Base-by-base conservation (phyloP, 805 yeast genomes). In the Pichia nakasei region DNA sequence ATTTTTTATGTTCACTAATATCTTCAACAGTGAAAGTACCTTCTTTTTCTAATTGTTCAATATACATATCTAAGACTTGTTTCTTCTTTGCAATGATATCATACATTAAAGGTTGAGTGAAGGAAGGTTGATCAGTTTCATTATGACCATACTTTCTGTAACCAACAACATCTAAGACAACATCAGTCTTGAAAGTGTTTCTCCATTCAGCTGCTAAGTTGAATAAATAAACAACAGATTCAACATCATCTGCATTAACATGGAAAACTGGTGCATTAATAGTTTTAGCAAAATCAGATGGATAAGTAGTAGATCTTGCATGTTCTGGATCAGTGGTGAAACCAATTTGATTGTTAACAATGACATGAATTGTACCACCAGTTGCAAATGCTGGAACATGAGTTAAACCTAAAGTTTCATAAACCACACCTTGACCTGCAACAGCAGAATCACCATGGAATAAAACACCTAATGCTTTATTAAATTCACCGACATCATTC, bases 361-460 rank as follows among this genome's bases (percentile, higher is more conserved):
- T 89, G 53, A 93, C 78, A 69, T 93, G 98, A 54, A 93, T 74
- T 42, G 97, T 88, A 75, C 99, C 99, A 72, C 99, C 99, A 39
- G 97, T 89, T 41, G 96, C 78, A 72, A 85, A 93, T 55, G 93
- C 96, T 54, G 96, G 96, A 61, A 93, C 76, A 57, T 80, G 78
- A 57, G 85, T 77, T 70, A 93, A 84, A 46, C 97, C 97, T 85
- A 91, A 81, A 43, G 98, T 91, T 73, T 93, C 99, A 69, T 93
- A 93, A 47, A 93, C 97, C 45, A 93, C 94, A 80, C 99, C 99
- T 72, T 93, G 98, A 52, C 85, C 98, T 37, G 97, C 89, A 63
- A 93, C 89, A 33, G 98, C 98, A 46, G 99, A 96, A 67, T 93
- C 99, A 76, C 99, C 99, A 66, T 93, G 99, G 66, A 93, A 74